These are phyloP conservation scores for Rhodocollybia butyracea DNA, from an alignment of 768 basidiomycete genomes.

Conservation along the genomic window DNA sequence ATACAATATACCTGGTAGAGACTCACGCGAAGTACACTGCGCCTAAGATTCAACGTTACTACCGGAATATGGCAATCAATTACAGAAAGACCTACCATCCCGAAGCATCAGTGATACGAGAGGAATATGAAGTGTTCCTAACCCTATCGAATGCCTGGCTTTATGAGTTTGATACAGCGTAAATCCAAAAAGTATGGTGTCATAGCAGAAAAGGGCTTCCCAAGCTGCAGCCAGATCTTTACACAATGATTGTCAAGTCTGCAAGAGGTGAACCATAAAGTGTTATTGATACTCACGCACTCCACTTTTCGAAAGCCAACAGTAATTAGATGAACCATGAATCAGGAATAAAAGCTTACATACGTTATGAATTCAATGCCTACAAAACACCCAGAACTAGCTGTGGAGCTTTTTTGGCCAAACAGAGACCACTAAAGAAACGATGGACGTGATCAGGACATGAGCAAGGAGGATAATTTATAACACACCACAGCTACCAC, in stretches of 20 bases:
- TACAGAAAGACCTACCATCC: slow-evolving; percentile 41
- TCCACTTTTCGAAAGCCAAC: neutral
- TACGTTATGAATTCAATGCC: slow-evolving; percentile 16
- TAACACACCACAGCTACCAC: slow-evolving; percentile 33
- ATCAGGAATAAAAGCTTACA: neutral
- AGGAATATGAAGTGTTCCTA: slow-evolving; percentile 23
- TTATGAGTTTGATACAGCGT: slow-evolving; percentile 46
- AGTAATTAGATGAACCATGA: neutral
- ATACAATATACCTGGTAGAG: neutral
- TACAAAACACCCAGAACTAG: slow-evolving; percentile 32
- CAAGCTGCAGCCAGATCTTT: slow-evolving; percentile 3
- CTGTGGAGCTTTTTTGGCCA: slow-evolving; percentile 28
- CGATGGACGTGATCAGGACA: neutral
- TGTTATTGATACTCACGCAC: neutral
- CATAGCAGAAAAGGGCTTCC: slow-evolving; percentile 49
- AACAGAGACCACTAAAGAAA: slow-evolving; percentile 41
- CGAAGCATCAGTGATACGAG: slow-evolving; percentile 41
- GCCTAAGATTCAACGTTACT: slow-evolving; percentile 26
- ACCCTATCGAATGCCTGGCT: slow-evolving; percentile 22
- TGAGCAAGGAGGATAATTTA: neutral
- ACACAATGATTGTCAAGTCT: neutral
- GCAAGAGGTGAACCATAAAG: neutral
- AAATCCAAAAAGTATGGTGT: slow-evolving; percentile 42
- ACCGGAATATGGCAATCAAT: neutral
- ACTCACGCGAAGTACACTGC: slow-evolving; percentile 55